Percentiles rank a stretch among this genome's conserved stretches.
phyloP scores from a whole-genome alignment of 768 basidiomycete genomes.

The Tricholoma matsutake region DNA sequence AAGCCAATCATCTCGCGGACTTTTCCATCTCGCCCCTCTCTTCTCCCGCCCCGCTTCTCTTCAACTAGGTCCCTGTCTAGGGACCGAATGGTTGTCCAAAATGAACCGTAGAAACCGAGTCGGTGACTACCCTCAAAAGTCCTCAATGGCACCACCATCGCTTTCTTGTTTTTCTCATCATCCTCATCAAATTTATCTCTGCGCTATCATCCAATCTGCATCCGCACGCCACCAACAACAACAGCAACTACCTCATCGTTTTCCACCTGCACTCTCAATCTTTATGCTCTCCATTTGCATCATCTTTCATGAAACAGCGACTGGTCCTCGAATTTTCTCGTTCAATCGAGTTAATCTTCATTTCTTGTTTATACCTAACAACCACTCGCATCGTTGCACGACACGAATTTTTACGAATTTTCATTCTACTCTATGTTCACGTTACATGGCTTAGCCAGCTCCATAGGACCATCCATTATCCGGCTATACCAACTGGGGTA shows the following conservation, averaged over 20 bases:
- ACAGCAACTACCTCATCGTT: conserved; percentile 22
- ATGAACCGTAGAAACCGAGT: conserved; percentile 3
- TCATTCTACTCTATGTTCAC: conserved; percentile 22
- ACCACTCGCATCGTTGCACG: conserved; percentile 36
- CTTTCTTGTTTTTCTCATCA: conserved; percentile 6
- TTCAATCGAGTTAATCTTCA: conserved; percentile 22
- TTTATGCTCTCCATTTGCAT: conserved; percentile 1
- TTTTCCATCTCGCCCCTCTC: conserved; percentile 34
- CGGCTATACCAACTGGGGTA: conserved; percentile 7
- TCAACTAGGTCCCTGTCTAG: conserved; percentile 35
- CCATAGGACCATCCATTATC: conserved; percentile 4
- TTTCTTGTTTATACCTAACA: conserved; percentile 23
- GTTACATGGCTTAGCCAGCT: conserved; percentile 17
- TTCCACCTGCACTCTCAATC: conserved; percentile 11
- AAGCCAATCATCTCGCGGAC: conserved; percentile 18
- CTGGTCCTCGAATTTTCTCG: conserved; percentile 17
- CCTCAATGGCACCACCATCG: conserved; percentile 11
- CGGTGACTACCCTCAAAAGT: conserved; percentile 10
- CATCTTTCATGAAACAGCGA: conserved; percentile 8
- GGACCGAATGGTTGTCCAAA: not conserved
- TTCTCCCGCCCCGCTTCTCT: conserved; percentile 43
- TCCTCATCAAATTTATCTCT: conserved; percentile 11
- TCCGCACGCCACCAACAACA: conserved; percentile 17
- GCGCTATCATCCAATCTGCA: conserved; percentile 15
- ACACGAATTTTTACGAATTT: conserved; percentile 30